Conservation (phyloP, 2,329 filamentous ascomycete species). For the Gyromitra esculenta region DNA sequence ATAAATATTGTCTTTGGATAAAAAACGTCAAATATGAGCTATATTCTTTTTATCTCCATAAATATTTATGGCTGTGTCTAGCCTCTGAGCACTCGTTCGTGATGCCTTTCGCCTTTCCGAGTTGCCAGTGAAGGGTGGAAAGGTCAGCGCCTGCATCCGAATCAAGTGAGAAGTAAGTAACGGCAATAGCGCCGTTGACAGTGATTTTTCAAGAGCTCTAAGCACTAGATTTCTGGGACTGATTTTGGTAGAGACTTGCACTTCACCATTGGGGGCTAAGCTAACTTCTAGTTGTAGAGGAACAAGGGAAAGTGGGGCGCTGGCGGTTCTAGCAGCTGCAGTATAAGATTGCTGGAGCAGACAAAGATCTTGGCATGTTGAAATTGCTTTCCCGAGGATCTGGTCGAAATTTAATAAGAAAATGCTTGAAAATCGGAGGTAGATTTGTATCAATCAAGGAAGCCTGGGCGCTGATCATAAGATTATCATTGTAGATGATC, state of each 20-base stretch:
- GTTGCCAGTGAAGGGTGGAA: not conserved
- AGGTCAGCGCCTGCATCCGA: conserved; percentile 16
- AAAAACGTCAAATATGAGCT: conserved; percentile 23
- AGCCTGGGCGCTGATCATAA: not conserved
- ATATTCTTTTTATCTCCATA: conserved; percentile 15
- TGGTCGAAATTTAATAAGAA: not conserved
- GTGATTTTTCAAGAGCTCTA: not conserved
- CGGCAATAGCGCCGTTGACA: conserved; percentile 3
- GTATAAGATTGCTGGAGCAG: conserved; percentile 16
- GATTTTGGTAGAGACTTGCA: conserved; percentile 13
- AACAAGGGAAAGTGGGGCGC: too few species aligned
- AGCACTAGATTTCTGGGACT: not conserved
- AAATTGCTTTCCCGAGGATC: conserved; percentile 14
- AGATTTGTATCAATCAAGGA: not conserved
- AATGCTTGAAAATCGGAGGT: not conserved
- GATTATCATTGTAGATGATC: not conserved
- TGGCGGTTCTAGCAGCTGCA: not conserved
- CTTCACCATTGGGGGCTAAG: not conserved
- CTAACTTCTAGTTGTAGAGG: not conserved
- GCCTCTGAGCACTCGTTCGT: not conserved
- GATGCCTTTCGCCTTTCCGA: not conserved
- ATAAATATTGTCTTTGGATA: conserved; percentile 29
- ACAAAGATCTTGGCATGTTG: not conserved
- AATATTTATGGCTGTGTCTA: conserved; percentile 32
- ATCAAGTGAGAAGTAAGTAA: conserved; percentile 1